Conservation (phyloP, 2,329 filamentous ascomycete genomes). For the Ramichloridium luteum region DNA sequence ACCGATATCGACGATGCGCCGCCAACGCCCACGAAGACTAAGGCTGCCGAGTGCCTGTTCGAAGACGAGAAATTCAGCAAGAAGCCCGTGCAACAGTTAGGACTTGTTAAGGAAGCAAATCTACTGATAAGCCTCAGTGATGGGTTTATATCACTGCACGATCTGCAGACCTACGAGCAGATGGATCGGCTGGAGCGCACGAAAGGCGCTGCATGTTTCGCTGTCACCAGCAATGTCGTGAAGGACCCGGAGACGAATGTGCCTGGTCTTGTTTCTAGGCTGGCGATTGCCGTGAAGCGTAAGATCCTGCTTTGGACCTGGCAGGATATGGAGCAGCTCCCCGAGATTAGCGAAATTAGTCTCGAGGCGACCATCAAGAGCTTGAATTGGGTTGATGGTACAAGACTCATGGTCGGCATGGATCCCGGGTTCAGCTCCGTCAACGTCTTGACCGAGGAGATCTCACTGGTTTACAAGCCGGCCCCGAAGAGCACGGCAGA, state of each 20-base stretch:
- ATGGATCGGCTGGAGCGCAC: conserved; percentile 71
- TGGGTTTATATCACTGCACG: conserved; percentile 77
- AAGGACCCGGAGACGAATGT: conserved; percentile 79
- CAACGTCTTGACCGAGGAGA: conserved; percentile 60
- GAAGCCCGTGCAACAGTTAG: conserved; percentile 81
- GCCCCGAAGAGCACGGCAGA: conserved; percentile 13
- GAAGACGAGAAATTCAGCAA: conserved; percentile 92
- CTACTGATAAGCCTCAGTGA: conserved; percentile 85
- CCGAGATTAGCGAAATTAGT: conserved; percentile 62
- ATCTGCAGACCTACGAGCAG: conserved; percentile 71
- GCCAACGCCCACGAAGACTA: conserved; percentile 24
- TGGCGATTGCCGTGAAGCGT: conserved; percentile 88
- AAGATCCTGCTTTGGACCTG: conserved; percentile 85
- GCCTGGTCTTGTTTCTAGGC: conserved; percentile 78
- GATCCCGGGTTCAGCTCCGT: conserved; percentile 84
- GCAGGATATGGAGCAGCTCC: conserved; percentile 80
- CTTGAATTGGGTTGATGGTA: conserved; percentile 81
- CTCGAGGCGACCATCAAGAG: conserved; percentile 76
- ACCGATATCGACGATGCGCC: conserved; percentile 31
- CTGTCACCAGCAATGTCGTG: conserved; percentile 89
- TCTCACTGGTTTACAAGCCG: conserved; percentile 56
- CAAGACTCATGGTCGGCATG: conserved; percentile 78
- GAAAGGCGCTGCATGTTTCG: conserved; percentile 79
- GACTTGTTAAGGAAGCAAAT: conserved; percentile 89
- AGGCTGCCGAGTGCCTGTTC: conserved; percentile 66